These are phyloP conservation scores for Diaporthe caulivora DNA, from an alignment of 2,329 filamentous ascomycete species.

Conservation along the genomic window DNA sequence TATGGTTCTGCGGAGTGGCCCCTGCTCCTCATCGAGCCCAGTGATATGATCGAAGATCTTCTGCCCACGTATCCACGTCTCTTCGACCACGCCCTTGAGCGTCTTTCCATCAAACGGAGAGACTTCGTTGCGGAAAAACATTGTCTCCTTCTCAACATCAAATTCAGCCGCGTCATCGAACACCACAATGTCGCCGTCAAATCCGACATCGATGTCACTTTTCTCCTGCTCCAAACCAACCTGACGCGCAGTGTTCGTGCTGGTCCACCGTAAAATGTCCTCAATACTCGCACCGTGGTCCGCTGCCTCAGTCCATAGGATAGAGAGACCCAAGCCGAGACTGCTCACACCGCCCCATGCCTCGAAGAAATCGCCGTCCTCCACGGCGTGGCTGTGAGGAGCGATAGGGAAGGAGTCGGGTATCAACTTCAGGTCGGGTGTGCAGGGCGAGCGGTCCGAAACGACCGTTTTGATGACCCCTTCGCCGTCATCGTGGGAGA, in stretches of 20 bases:
- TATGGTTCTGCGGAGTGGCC: background rate
- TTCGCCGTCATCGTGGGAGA: constrained; percentile 67
- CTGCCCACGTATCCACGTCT: constrained; percentile 86
- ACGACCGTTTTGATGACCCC: constrained; percentile 93
- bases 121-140: constrained; percentile 95
- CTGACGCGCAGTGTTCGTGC: constrained; percentile 86
- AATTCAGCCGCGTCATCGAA: constrained; percentile 89
- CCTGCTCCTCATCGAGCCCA: background rate
- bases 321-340: constrained; percentile 92
- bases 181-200: constrained; percentile 91
- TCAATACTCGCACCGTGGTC: constrained; percentile 66
- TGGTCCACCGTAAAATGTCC: constrained; percentile 88
- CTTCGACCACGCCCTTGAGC: constrained; percentile 81
- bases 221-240: constrained; percentile 86
- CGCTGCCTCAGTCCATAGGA: constrained; percentile 83
- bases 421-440: constrained; percentile 90
- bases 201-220: constrained; percentile 81
- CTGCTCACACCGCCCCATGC: constrained; percentile 97
- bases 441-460: constrained; percentile 96
- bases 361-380: constrained; percentile 83
- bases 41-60: constrained; percentile 71
- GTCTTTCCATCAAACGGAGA: constrained; percentile 87
- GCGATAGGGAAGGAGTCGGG: constrained; percentile 71
- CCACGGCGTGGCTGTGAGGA: constrained; percentile 31
- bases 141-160: constrained; percentile 78